Conservation (phyloP, 1,139 yeast genomes). For the Candida glucosophila region DNA sequence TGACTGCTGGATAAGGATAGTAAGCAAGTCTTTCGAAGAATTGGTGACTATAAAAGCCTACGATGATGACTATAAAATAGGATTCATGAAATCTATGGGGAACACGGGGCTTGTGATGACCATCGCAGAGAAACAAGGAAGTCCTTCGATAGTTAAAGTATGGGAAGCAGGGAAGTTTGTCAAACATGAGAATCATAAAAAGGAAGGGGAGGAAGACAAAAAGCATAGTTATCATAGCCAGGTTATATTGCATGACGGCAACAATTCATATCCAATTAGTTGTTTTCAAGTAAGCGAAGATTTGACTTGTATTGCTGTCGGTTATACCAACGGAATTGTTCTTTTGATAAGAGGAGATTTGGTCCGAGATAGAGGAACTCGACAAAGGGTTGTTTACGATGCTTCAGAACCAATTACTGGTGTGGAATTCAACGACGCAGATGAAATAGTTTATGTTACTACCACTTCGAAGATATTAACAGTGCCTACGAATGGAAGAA, state of each 20-base stretch:
- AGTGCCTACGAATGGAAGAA: slow-evolving; percentile 72
- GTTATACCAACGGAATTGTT: slow-evolving; percentile 84
- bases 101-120: slow-evolving; percentile 51
- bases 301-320: slow-evolving; percentile 64
- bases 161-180: slow-evolving; percentile 60
- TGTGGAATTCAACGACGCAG: slow-evolving; percentile 43
- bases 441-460: slow-evolving; percentile 46
- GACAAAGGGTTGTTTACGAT: slow-evolving; percentile 73
- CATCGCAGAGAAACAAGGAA: slow-evolving; percentile 67
- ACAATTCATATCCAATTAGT: slow-evolving; percentile 67
- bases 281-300: slow-evolving; percentile 51
- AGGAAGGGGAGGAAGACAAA: slow-evolving; percentile 26
- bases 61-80: slow-evolving; percentile 54
- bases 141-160: slow-evolving; percentile 56
- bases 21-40: slow-evolving; percentile 41
- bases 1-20: slow-evolving; percentile 48
- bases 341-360: slow-evolving; percentile 81
- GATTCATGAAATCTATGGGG: slow-evolving; percentile 42
- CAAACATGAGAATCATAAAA: slow-evolving; percentile 15
- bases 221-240: slow-evolving; percentile 28
- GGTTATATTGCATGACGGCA: slow-evolving; percentile 35
- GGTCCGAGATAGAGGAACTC: slow-evolving; percentile 79
- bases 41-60: slow-evolving; percentile 52
- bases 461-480: slow-evolving; percentile 67
- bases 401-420: slow-evolving; percentile 77